Percentiles rank a stretch among this genome's conserved stretches.
Evolutionary conservation across 129 eudicot species (phyloP).

Genomic region (Glebionis coronaria): DNA sequence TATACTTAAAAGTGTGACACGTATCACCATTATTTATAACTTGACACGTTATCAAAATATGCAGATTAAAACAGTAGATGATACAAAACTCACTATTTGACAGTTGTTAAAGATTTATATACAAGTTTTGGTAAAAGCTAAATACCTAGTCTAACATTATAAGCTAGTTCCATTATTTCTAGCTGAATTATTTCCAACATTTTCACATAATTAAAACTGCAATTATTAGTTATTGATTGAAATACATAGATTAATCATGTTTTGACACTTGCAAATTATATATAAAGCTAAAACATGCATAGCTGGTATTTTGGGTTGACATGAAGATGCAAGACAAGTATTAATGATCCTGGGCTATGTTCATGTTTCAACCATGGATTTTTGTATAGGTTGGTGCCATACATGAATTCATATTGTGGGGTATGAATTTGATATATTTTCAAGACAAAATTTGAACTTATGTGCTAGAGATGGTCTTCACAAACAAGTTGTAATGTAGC

Average conservation of each 20-base stretch:
- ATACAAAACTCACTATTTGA: too few relatives aligned
- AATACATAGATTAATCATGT: neutral
- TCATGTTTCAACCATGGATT: constrained; percentile 23
- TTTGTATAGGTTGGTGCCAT: constrained; percentile 35
- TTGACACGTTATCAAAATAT: too few relatives aligned
- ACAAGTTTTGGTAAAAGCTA: too few relatives aligned
- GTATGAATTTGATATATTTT: constrained; percentile 6
- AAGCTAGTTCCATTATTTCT: neutral
- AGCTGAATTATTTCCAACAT: constrained; percentile 19
- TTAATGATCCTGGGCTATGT: constrained; percentile 28
- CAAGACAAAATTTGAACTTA: constrained; percentile 1
- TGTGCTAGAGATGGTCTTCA: constrained; percentile 21
- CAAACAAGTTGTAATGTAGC: constrained; percentile 13
- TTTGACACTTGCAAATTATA: constrained; percentile 22
- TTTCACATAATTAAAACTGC: constrained; percentile 17
- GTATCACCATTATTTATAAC: too few relatives aligned
- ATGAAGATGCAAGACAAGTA: constrained; percentile 36
- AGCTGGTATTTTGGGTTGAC: constrained; percentile 32
- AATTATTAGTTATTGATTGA: constrained; percentile 25
- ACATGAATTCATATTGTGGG: constrained; percentile 29
- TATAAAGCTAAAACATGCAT: constrained; percentile 26
- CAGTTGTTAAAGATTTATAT: too few relatives aligned
- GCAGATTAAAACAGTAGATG: too few relatives aligned
- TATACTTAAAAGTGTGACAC: too few relatives aligned
- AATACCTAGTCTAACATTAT: constrained; percentile 6